Base-by-base conservation (phyloP, 768 basidiomycete species). In the Kwoniella dendrophila region DNA sequence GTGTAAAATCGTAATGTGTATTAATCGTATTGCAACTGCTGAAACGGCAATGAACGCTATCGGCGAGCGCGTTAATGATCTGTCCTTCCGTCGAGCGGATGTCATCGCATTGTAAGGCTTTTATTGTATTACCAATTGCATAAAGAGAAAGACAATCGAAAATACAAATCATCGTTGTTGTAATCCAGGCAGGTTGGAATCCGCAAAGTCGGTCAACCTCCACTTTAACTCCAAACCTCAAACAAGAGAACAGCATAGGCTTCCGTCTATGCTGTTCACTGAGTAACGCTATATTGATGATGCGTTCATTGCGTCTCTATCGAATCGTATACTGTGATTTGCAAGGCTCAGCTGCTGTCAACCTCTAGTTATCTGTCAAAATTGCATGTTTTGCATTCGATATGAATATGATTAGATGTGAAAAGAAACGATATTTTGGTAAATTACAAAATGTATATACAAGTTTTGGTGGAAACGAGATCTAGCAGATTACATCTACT, bases 1-100 rank as follows among this genome's bases (percentile, higher is more conserved):
- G 38, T 57, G 44, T 1, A 71, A 60, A 22, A 70, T 32, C 22
- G 47, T 47, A 30, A 62, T 54, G 34, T 64, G 45, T 18, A 64
- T 24, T 2, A 70, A 18, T 8, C 69, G 61, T n/a, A 36, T 52
- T 3, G 48, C 1, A 20, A 59, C 20, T n/a, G 66, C 68, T n/a
- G 64, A 47, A 14, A 49, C 1, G 22, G 43, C 50, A 27, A 69
- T 45, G 14, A 38, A 33, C 3, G 30, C 1, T 16, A 47, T 58
- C 6, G 56, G 56, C 8, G 24, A 27, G 22, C 26, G 47, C 11
- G 47, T 7, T 27, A n/a, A 38, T 38, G 18, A 8, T 18, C 8
- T 8, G 36, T 38, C 36, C 8, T 38, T 8, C 26, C 24, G 16
- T 49, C 47, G 12, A 27, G 2, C n/a, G 16, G 12, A 16, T 49